These are phyloP conservation scores for Arabidopsis arenosa DNA, from an alignment of 345 rosid genomes.

Conservation along the genomic window DNA sequence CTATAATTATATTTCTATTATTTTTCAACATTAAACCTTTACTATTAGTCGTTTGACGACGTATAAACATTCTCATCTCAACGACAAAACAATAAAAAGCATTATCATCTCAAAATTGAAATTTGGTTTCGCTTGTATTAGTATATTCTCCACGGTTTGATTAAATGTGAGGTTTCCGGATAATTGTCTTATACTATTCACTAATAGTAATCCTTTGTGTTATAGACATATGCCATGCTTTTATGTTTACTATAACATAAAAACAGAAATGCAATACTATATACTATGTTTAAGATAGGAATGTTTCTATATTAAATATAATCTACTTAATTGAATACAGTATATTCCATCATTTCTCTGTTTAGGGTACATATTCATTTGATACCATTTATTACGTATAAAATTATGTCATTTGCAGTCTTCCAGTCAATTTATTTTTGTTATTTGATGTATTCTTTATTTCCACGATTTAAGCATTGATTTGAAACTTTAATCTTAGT, in stretches of 20 bases:
- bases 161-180: background rate
- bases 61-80: slow-evolving; percentile 8
- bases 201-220: background rate
- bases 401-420: background rate
- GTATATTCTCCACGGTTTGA: background rate
- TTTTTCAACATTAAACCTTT: slow-evolving; percentile 26
- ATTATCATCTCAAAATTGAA: background rate
- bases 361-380: background rate
- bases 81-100: background rate
- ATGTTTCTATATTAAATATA: background rate
- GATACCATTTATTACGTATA: background rate
- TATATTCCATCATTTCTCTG: background rate
- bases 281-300: too few relatives aligned
- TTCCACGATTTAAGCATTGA: slow-evolving; percentile 4
- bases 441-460: background rate
- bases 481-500: background rate
- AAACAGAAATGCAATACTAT: background rate
- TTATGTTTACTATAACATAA: background rate
- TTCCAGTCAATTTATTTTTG: background rate
- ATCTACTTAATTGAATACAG: background rate
- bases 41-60: slow-evolving; percentile 9
- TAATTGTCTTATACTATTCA: background rate
- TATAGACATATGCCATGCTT: background rate
- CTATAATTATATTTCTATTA: slow-evolving; percentile 14
- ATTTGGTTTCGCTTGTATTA: slow-evolving; percentile 6